A percentile compares a stretch with the other conserved stretches of the same genome.
These are phyloP conservation scores for Quercus variabilis DNA, from an alignment of 306 rosid genomes.

Conservation along the genomic window DNA sequence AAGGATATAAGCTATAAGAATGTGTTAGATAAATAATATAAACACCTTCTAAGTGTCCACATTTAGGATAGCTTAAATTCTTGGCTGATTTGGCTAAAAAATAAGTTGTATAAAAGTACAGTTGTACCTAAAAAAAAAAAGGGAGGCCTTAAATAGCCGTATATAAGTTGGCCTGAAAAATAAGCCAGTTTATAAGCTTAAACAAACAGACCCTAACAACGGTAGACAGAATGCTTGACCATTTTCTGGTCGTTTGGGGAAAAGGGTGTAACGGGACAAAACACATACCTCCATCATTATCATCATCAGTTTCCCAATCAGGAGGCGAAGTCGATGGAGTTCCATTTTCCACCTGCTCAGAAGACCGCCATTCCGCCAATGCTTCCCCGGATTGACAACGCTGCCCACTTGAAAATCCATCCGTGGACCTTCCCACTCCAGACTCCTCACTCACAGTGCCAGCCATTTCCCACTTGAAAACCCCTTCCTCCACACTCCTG, in stretches of 20 bases:
- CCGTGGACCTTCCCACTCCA: conserved; percentile 67
- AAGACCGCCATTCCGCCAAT: conserved; percentile 95
- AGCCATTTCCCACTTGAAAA: conserved; percentile 69
- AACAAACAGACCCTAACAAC: too few relatives aligned
- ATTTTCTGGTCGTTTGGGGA: not conserved
- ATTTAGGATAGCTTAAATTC: too few relatives aligned
- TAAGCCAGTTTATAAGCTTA: too few relatives aligned
- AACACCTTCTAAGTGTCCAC: not conserved
- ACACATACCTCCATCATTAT: conserved; percentile 65
- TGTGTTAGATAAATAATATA: not conserved
- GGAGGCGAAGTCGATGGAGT: conserved; percentile 90
- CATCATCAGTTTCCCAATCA: conserved; percentile 95
- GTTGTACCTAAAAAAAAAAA: too few relatives aligned
- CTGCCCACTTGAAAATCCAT: conserved; percentile 72
- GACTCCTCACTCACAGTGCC: conserved; percentile 75
- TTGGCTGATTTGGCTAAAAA: too few relatives aligned
- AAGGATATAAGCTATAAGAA: not conserved
- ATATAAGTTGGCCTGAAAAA: too few relatives aligned
- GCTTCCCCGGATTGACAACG: conserved; percentile 81
- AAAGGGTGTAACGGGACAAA: not conserved
- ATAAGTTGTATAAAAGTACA: too few relatives aligned
- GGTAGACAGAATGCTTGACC: not conserved
- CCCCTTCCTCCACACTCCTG: conserved; percentile 37
- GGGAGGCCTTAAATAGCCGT: too few relatives aligned
- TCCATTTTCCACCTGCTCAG: conserved; percentile 99